Conservation (phyloP, 2,329 filamentous ascomycete species). For the Diplodia seriata region DNA sequence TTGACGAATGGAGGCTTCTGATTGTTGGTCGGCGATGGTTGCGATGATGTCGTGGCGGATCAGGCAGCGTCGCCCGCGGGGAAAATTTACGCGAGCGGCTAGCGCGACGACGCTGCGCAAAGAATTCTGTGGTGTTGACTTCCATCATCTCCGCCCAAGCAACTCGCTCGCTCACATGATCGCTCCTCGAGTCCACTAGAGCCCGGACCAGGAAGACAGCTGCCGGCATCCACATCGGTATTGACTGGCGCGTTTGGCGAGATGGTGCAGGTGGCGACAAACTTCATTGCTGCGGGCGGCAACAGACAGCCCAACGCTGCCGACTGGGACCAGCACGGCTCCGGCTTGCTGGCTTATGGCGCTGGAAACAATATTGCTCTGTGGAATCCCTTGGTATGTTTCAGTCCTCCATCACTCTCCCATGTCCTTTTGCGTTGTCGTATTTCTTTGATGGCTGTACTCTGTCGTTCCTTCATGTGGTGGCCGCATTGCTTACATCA, state of each 20-base stretch:
- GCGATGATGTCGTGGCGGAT: slow-evolving; percentile 23
- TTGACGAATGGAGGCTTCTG: too few relatives aligned
- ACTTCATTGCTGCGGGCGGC: slow-evolving; percentile 77
- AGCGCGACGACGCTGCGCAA: slow-evolving; percentile 19
- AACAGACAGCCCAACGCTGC: slow-evolving; percentile 90
- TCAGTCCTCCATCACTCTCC: background rate
- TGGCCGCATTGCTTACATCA: background rate
- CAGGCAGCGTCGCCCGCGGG: slow-evolving; percentile 12
- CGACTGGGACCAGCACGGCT: slow-evolving; percentile 75
- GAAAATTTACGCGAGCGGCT: slow-evolving; percentile 32
- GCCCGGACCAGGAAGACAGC: background rate
- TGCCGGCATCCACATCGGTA: too few relatives aligned
- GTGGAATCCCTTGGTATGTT: slow-evolving; percentile 79
- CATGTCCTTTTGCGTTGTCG: slow-evolving; percentile 9
- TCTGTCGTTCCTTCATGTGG: background rate
- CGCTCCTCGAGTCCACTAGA: background rate
- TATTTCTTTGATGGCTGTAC: background rate
- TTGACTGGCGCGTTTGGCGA: background rate
- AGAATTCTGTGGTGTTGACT: slow-evolving; percentile 32
- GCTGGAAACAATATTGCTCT: slow-evolving; percentile 87
- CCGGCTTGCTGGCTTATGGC: slow-evolving; percentile 82
- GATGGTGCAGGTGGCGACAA: slow-evolving; percentile 35
- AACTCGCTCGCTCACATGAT: slow-evolving; percentile 16
- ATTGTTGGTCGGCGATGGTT: background rate
- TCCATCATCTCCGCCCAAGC: background rate